These are phyloP conservation scores for Saccharomyces eubayanus DNA, from an alignment of 805 yeast genomes.

Conservation along the genomic window DNA sequence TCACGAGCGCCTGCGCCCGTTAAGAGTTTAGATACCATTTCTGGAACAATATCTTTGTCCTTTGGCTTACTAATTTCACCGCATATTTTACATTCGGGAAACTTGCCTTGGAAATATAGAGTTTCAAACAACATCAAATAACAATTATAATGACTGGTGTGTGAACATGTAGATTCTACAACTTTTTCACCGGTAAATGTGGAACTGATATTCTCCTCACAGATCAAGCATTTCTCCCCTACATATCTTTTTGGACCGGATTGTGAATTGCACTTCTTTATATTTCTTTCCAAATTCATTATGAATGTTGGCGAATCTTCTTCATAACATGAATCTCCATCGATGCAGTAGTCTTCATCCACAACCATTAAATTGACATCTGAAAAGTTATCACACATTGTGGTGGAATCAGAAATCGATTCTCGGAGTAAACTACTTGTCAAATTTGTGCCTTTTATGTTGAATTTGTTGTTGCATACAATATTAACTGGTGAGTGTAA, in stretches of 20 bases:
- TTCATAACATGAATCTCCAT: constrained; percentile 16
- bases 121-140: constrained; percentile 27
- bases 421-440: constrained; percentile 3
- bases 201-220: constrained; percentile 36
- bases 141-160: constrained; percentile 40
- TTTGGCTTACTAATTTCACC: constrained; percentile 17
- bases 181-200: constrained; percentile 37
- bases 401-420: not conserved
- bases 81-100: constrained; percentile 28
- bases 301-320: constrained; percentile 21
- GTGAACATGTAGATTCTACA: constrained; percentile 37
- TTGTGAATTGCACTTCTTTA: constrained; percentile 5
- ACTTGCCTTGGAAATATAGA: constrained; percentile 6
- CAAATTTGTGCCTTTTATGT: constrained; percentile 2
- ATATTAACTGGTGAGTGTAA: constrained; percentile 8
- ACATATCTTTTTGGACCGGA: constrained; percentile 21
- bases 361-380: constrained; percentile 1
- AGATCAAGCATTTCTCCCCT: constrained; percentile 35
- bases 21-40: constrained; percentile 16
- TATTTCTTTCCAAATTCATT: constrained; percentile 9
- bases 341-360: constrained; percentile 2
- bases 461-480: not conserved
- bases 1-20: constrained; percentile 1
- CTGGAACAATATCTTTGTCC: constrained; percentile 24
- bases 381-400: not conserved